Base-by-base conservation (phyloP, 331 rosid species). In the Spiraea crenata region DNA sequence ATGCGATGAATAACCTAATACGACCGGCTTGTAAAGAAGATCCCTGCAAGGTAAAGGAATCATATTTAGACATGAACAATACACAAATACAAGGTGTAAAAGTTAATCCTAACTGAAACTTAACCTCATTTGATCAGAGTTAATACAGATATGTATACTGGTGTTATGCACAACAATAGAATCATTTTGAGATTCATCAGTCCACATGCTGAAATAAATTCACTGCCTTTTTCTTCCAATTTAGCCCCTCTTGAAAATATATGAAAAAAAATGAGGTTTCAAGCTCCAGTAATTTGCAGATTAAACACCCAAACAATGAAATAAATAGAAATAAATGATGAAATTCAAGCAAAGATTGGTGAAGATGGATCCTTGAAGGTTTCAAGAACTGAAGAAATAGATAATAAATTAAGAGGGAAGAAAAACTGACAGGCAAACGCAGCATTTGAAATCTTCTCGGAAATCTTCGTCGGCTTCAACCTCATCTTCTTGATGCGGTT, bases 1-100 rank as follows among this genome's bases (percentile, higher is more conserved):
- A 31, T 39, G 3, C 4, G 17, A 19, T 68, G 39, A 3, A 57
- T 51, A 40, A 52, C 73, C 63, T 52, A 68, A 40, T 39, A 52
- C 73, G 39, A 54, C 73, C 13, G 73, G 73, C 51, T 68, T 68
- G 73, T 68, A 68, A 52, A 68, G 73, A 68, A 68, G 73, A 52
- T 68, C 63, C 63, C 73, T 67, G 72, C 12, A 67, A 38, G 51
- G 61, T 37, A 67, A 67, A 37, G 15, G 60, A 51, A 52, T 3
- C 9, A 12, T 45, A n/a, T 51, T 67, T 40, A 52, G 73, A 55
- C 15, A 40, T 54, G 62, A 19, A 12, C 17, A 6, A 11, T n/a
- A 6, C 42, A 35, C 3, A 35, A 5, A 15, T 38, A 9, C 0
- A 9, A 35, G 45, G 50, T 16, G 9, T 48, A 66, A 35, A 49